Percentiles rank a stretch among this genome's conserved stretches.
Conservation (phyloP, 257 asterid species). For the Cynanchum wilfordii region DNA sequence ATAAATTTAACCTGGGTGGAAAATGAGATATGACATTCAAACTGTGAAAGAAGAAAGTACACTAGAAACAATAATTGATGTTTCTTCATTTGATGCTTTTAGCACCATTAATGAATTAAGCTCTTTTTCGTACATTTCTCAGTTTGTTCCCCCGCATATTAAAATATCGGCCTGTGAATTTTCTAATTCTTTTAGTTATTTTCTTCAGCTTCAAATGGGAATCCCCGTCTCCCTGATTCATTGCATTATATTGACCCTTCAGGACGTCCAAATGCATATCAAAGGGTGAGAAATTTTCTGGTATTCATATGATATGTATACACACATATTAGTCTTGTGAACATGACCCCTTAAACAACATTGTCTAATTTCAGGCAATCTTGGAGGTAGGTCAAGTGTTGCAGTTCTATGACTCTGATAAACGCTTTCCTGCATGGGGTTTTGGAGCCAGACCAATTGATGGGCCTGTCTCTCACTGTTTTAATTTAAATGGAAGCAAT, state of each 20-base stretch:
- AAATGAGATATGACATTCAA: neutral
- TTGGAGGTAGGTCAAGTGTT: constrained; percentile 81
- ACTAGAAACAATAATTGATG: neutral
- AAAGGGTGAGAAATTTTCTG: constrained; percentile 61
- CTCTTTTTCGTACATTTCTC: neutral
- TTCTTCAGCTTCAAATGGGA: constrained; percentile 93
- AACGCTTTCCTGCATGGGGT: constrained; percentile 95
- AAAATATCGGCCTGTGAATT: neutral
- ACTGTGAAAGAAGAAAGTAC: neutral
- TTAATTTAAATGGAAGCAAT: constrained; percentile 91
- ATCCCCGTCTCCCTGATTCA: constrained; percentile 95
- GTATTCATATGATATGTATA: neutral
- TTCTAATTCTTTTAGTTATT: constrained; percentile 25
- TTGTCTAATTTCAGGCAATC: constrained; percentile 59
- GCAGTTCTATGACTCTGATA: constrained; percentile 87
- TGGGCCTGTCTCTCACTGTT: constrained; percentile 98
- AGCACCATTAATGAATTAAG: neutral
- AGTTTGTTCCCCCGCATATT: neutral
- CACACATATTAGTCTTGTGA: constrained; percentile 4
- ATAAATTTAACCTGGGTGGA: neutral
- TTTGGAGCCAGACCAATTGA: constrained; percentile 99
- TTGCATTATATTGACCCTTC: constrained; percentile 91
- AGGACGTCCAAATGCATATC: constrained; percentile 91
- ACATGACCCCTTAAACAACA: constrained; percentile 20
- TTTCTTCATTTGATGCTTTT: neutral